A percentile compares a stretch with the other conserved stretches of the same genome.
Evolutionary conservation across 345 rosid genomes (phyloP).

Genomic region (Syzygium grande): DNA sequence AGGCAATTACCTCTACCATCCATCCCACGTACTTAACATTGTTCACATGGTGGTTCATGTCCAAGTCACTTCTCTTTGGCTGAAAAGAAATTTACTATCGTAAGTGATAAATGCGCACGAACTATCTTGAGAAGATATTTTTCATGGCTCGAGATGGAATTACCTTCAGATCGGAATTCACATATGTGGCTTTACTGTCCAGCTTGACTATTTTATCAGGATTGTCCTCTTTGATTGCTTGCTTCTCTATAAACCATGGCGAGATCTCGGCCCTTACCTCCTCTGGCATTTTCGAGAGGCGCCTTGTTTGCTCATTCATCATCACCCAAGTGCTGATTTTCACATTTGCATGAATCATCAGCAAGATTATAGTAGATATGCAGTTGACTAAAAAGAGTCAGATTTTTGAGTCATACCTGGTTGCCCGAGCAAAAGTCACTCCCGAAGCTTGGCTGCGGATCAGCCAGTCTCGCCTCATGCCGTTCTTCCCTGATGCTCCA

Average conservation of each 20-base stretch:
- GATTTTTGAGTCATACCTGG: slow-evolving; percentile 26
- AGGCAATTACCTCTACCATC: slow-evolving; percentile 56
- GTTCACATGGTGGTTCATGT: slow-evolving; percentile 73
- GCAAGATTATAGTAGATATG: not conserved
- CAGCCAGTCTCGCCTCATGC: slow-evolving; percentile 66
- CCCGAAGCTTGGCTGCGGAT: slow-evolving; percentile 60
- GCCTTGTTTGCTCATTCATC: slow-evolving; percentile 65
- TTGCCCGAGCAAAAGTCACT: slow-evolving; percentile 44
- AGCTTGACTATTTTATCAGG: slow-evolving; percentile 48
- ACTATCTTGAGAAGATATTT: not conserved
- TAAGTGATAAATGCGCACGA: not conserved
- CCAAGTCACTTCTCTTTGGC: slow-evolving; percentile 56
- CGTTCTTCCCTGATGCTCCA: slow-evolving; percentile 64
- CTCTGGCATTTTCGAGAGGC: slow-evolving; percentile 60
- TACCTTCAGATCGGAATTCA: slow-evolving; percentile 47
- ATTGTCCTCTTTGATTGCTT: slow-evolving; percentile 47
- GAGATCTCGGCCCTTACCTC: slow-evolving; percentile 54
- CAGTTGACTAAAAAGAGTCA: not conserved
- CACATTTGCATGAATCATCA: not conserved
- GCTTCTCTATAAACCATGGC: slow-evolving; percentile 58
- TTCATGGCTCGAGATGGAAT: not conserved
- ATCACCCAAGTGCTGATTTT: slow-evolving; percentile 59
- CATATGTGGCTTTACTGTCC: slow-evolving; percentile 40
- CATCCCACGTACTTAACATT: slow-evolving; percentile 65
- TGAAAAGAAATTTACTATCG: slow-evolving; percentile 5